Percentiles rank a stretch among this genome's conserved stretches.
phyloP scores from a whole-genome alignment of 768 basidiomycete species.

The Amanita molliuscula region DNA sequence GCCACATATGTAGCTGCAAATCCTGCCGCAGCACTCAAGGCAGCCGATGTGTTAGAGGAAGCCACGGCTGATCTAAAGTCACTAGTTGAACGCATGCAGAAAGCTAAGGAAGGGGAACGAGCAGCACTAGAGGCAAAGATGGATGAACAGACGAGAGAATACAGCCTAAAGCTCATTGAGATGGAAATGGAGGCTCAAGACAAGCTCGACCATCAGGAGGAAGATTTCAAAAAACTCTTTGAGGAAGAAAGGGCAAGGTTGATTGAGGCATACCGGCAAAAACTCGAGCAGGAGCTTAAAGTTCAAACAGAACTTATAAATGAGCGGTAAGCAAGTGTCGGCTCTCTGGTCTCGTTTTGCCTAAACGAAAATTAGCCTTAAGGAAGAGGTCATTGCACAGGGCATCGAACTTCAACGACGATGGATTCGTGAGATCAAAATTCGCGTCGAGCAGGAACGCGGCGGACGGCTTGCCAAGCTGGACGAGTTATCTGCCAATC shows the following conservation, averaged over 20 bases:
- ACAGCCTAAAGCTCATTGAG: conserved; percentile 69
- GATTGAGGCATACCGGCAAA: conserved; percentile 72
- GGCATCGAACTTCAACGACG: conserved; percentile 95
- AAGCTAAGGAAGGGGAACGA: conserved; percentile 73
- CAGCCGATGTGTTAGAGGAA: conserved; percentile 62
- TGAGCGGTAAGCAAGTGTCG: conserved; percentile 53
- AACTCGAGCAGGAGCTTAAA: conserved; percentile 75
- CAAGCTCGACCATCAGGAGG: conserved; percentile 77
- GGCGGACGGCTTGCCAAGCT: conserved; percentile 92
- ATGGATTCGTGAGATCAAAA: conserved; percentile 95
- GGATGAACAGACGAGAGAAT: conserved; percentile 80
- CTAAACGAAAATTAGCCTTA: conserved; percentile 43
- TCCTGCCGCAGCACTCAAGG: conserved; percentile 56
- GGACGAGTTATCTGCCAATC: conserved; percentile 80
- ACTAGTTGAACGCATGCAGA: conserved; percentile 68
- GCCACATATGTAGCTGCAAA: conserved; percentile 74
- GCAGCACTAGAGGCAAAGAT: conserved; percentile 48
- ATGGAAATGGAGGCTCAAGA: conserved; percentile 81
- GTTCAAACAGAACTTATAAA: conserved; percentile 91
- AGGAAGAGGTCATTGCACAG: conserved; percentile 91
- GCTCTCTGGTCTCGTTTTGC: background rate
- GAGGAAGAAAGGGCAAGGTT: conserved; percentile 68
- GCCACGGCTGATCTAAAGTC: conserved; percentile 76
- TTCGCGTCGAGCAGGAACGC: conserved; percentile 92
- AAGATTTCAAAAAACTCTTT: conserved; percentile 73